Base-by-base conservation (phyloP, 2,329 filamentous ascomycete species). In the Alternaria sp. region DNA sequence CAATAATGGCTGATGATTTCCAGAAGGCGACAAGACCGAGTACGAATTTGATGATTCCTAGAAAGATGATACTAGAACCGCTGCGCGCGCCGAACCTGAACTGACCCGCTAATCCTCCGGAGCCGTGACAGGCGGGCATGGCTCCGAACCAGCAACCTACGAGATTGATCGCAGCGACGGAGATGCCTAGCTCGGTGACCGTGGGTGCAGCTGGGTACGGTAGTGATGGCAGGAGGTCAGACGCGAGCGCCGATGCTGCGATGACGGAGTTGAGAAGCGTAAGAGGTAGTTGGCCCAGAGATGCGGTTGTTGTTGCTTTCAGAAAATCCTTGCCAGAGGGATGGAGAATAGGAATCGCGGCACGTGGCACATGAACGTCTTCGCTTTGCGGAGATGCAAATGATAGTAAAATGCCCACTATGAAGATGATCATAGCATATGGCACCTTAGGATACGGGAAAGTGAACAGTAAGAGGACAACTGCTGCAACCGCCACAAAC, bases 41-140 rank as follows among this genome's bases (percentile, higher is more conserved):
- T 0, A 90, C 5, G 5, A 97, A 78, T 78, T 97, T 97, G 62
- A 91, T 80, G 0, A 86, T 46, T 0, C 94, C 94, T 0, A 98
- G 86, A 25, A 97, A 75, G 54, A 97, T 87, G 63, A 97, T 86
- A 69, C 90, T 93, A 0, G 92, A 88, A 10, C 94, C 94, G 60
- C 92, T 96, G 49, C 94, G 89, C 5, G 94, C 94, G 0, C 94
- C 94, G 69, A 98, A 98, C 5, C 93, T 89, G 77, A 93, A 92
- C 76, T 98, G 94, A 0, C 91, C 95, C 5, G 95, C 95, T 0
- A 98, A 83, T 0, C 94, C 94, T 3, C 94, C 94, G 0, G 93
- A 93, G 5, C 94, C 94, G 75, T 98, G 95, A 74, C 95, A 98
- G 4, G 95, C 89, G 3, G 94, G 95, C 95, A 97, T 98, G 5